phyloP scores from a whole-genome alignment of 495 filamentous ascomycete genomes.

The Podospora anserina region DNA sequence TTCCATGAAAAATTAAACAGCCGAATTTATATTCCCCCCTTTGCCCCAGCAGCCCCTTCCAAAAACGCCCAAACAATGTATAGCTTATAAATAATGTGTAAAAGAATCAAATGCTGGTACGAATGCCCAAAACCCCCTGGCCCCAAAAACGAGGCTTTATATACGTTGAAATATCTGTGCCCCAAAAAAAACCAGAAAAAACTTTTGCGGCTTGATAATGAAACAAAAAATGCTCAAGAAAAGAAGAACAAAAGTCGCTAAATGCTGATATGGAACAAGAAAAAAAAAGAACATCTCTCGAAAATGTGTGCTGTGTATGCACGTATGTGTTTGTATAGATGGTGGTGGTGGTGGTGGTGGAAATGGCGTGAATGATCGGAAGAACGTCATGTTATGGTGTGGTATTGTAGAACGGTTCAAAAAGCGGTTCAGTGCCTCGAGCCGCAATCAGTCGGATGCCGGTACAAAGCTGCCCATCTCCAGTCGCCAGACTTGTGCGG shows the following conservation, averaged over 20 bases:
- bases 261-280: background rate
- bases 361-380: background rate
- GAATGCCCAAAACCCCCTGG: background rate
- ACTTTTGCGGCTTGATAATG: constrained; percentile 4
- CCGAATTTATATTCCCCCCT: background rate
- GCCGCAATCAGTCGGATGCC: background rate
- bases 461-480: background rate
- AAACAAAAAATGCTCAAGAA: background rate
- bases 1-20: too few species aligned
- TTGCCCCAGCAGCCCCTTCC: background rate
- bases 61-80: constrained; percentile 2
- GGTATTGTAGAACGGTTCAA: background rate
- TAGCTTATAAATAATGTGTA: background rate
- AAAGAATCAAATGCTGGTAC: background rate
- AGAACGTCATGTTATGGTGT: background rate
- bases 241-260: constrained; percentile 6
- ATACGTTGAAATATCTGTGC: background rate
- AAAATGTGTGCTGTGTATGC: constrained; percentile 2
- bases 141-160: background rate
- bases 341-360: background rate
- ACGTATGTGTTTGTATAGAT: background rate
- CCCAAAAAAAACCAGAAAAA: background rate
- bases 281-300: background rate
- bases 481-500: constrained; percentile 5
- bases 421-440: background rate